These are phyloP conservation scores for Selenicereus undatus DNA, from an alignment of 148 eudicot species.

Conservation along the genomic window DNA sequence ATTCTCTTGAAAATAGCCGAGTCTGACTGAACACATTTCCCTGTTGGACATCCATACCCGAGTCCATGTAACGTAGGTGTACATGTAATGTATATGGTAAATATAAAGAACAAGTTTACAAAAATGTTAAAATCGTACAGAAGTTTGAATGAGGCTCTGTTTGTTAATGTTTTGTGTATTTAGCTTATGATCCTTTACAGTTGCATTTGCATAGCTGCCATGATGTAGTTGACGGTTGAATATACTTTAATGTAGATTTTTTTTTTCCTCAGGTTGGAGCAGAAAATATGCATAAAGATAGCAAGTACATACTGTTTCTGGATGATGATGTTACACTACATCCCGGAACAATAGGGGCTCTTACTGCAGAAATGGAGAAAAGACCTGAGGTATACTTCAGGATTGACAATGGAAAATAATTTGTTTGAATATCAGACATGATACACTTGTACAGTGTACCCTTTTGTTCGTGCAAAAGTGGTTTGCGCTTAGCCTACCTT, in stretches of 20 bases:
- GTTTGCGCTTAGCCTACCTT: not conserved
- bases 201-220: not conserved
- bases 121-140: not conserved
- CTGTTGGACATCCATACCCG: too few relatives aligned
- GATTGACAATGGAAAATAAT: not conserved
- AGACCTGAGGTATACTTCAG: conserved; percentile 65
- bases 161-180: not conserved
- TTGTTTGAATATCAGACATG: not conserved
- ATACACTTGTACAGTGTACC: not conserved
- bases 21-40: too few relatives aligned
- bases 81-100: not conserved
- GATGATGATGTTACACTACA: conserved; percentile 98
- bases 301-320: conserved; percentile 88
- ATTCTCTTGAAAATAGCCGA: too few relatives aligned
- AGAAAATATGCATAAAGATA: conserved; percentile 89
- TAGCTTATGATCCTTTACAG: not conserved
- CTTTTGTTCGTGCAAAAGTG: not conserved
- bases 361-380: conserved; percentile 90
- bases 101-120: not conserved
- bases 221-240: not conserved
- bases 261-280: conserved; percentile 67
- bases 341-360: conserved; percentile 97
- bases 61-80: too few relatives aligned
- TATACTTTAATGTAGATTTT: not conserved
- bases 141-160: not conserved